Conservation (phyloP, 139 green algal genomes). For the Chlorella vulgaris region DNA sequence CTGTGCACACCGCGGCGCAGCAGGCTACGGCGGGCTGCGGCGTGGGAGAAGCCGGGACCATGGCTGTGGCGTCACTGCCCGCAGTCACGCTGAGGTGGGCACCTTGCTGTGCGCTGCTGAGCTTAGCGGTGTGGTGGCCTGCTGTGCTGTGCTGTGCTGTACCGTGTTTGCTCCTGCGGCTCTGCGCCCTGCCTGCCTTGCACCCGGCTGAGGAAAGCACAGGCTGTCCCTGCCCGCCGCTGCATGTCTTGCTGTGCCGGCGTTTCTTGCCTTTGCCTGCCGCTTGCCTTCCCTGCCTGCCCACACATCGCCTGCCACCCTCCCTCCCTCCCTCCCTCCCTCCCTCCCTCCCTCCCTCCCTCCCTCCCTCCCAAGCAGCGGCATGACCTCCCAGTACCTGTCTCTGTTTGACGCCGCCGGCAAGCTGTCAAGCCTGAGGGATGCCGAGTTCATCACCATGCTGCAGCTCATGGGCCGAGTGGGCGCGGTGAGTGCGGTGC, state of each 20-base stretch:
- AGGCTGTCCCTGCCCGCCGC: too few species aligned
- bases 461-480: constrained; percentile 24
- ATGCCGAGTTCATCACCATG: constrained; percentile 34
- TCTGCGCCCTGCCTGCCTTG: too few species aligned
- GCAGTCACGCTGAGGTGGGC: constrained; percentile 10
- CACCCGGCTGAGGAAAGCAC: too few species aligned
- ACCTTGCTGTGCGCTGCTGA: neutral
- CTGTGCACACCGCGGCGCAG: neutral
- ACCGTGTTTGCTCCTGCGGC: too few species aligned
- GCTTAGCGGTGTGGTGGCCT: too few species aligned
- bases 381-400: constrained; percentile 13
- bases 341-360: neutral
- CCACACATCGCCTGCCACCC: too few species aligned
- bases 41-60: neutral
- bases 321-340: neutral
- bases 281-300: too few species aligned
- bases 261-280: too few species aligned
- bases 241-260: too few species aligned
- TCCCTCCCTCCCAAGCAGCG: neutral
- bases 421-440: neutral
- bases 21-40: too few species aligned
- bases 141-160: too few species aligned
- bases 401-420: constrained; percentile 29
- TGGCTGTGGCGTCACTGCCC: neutral
- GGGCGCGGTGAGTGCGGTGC: neutral